Evolutionary conservation across 2,329 filamentous ascomycete species (phyloP), one percentile per base, ranked within the genome.

Genomic region (Fusarium sp.): DNA sequence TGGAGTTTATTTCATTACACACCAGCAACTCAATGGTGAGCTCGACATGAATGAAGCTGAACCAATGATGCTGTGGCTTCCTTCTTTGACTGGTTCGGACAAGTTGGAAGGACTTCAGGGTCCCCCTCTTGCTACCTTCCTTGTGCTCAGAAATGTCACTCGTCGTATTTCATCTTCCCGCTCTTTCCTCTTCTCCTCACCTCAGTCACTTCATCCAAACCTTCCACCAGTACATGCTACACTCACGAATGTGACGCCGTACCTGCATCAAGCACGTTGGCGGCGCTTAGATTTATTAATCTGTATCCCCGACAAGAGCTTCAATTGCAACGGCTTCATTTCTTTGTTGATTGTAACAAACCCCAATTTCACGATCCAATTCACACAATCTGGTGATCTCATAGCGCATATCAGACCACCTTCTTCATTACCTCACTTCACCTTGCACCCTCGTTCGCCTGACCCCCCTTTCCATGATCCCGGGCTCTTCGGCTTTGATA

Each of bases 331-430:
- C 32, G n/a, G 12, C 43, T 45, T 30, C 55, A 25, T 8, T 14
- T 48, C 40, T 53, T 30, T 59, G 25, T 37, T 23, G 7, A 28
- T 43, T 55, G 27, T 21, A 42, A 21, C 40, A 64, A 10, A 56
- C 18, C 43, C 20, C 21, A 49, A 42, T 21, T 30, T 48, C 32
- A 54, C 27, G 50, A 59, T 57, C 49, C 32, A 28, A 42, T 56
- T 56, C 51, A 20, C 28, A 56, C 16, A 62, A 56, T 55, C 62
- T 46, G 65, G 69, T 68, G 61, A 72, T 67, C 70, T 74, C 72
- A 75, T 72, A 58, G 34, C 62, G 56, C 69, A 71, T 66, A 72
- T 75, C 73, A 75, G 73, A 66, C 73, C 73, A 75, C 73, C 27
- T 66, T 56, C 59, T 42, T 62, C 62, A 47, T 67, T 60, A 50